phyloP scores from a whole-genome alignment of 2,329 filamentous ascomycete genomes.

The Hypomyces rosellus region DNA sequence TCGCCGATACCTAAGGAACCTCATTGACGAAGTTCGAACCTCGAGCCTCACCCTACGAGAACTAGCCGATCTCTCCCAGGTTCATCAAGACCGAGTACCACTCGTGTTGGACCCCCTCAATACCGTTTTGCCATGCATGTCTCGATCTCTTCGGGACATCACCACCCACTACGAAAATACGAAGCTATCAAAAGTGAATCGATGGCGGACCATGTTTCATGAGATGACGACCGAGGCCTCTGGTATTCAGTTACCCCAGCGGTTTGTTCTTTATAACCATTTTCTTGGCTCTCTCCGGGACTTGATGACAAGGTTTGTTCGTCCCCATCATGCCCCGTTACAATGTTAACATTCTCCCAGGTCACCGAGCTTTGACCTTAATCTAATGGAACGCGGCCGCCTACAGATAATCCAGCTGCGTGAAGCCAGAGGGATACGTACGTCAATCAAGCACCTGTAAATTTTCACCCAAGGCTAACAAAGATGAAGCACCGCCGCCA shows the following conservation, averaged over 20 bases:
- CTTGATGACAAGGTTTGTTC: conserved; percentile 44
- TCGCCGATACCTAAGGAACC: conserved; percentile 40
- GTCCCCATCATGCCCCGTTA: not conserved
- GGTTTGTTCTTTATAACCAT: conserved; percentile 51
- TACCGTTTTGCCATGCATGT: conserved; percentile 50
- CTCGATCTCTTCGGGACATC: conserved; percentile 48
- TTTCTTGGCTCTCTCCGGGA: conserved; percentile 45
- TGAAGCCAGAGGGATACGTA: conserved; percentile 47
- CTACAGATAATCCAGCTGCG: conserved; percentile 45
- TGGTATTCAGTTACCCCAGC: conserved; percentile 43
- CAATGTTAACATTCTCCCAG: conserved; percentile 19
- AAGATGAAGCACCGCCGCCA: conserved; percentile 23
- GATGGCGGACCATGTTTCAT: conserved; percentile 56
- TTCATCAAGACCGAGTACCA: conserved; percentile 44
- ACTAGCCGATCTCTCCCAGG: conserved; percentile 47
- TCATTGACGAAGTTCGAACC: conserved; percentile 41
- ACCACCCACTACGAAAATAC: conserved; percentile 44
- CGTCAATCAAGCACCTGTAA: conserved; percentile 16
- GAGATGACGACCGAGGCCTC: conserved; percentile 46
- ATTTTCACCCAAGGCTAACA: not conserved
- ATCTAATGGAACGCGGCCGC: conserved; percentile 44
- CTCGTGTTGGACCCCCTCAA: conserved; percentile 50
- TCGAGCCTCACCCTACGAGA: conserved; percentile 44
- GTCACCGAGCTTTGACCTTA: conserved; percentile 48
- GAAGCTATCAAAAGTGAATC: conserved; percentile 37